Conservation (phyloP, 805 yeast genomes). For the Kluyveromyces lactis region DNA sequence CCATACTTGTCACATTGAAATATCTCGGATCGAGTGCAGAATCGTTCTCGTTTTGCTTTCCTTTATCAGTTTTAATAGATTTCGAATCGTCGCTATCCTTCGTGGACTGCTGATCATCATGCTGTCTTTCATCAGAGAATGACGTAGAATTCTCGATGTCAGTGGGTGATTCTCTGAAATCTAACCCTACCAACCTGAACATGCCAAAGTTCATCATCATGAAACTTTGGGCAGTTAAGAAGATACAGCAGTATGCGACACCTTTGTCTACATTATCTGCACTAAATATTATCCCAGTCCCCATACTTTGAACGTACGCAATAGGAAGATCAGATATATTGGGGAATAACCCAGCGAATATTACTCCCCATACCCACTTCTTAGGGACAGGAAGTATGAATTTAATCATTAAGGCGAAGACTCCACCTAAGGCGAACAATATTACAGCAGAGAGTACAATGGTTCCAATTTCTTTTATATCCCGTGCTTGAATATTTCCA, state of each 20-base stretch:
- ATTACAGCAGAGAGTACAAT: conserved; percentile 41
- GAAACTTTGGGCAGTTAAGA: conserved; percentile 55
- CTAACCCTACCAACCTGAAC: conserved; percentile 59
- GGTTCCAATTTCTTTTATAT: conserved; percentile 64
- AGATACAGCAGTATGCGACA: conserved; percentile 72
- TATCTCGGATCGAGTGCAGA: background rate
- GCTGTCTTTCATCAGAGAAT: background rate
- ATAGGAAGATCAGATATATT: conserved; percentile 80
- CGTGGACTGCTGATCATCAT: background rate
- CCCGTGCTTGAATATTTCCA: conserved; percentile 52
- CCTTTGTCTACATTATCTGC: conserved; percentile 54
- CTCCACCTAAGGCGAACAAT: conserved; percentile 38
- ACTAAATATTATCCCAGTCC: conserved; percentile 49
- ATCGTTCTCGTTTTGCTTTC: background rate
- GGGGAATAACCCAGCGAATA: conserved; percentile 67
- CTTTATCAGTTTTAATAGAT: background rate
- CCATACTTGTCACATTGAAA: background rate
- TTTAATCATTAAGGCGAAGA: conserved; percentile 34
- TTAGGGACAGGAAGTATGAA: conserved; percentile 53
- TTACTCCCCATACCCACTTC: conserved; percentile 67
- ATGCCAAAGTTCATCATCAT: conserved; percentile 71
- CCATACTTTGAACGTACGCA: conserved; percentile 70
- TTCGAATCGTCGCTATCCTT: too few species aligned
- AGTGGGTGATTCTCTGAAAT: conserved; percentile 39
- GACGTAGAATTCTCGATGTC: conserved; percentile 7